Evolutionary conservation across 73 alveolate species (phyloP).

Genomic region (Tetrahymena elliotti): DNA sequence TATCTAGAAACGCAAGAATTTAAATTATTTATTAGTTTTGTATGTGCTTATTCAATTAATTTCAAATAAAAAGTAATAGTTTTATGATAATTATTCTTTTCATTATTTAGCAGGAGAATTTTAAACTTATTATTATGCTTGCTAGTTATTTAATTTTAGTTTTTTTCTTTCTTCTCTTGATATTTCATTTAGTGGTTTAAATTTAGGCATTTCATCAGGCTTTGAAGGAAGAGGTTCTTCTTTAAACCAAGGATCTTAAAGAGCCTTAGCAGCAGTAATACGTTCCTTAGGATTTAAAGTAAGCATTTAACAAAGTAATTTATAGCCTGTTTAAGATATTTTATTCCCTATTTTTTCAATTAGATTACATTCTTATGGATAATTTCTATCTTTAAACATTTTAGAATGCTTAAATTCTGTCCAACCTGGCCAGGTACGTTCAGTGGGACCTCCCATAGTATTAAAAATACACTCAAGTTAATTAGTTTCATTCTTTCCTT

Average conservation of each 20-base stretch:
- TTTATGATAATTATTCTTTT: background rate
- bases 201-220: constrained; percentile 7
- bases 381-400: background rate
- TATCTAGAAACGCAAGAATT: too few species aligned
- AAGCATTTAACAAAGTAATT: constrained; percentile 3
- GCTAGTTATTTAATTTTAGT: background rate
- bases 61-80: background rate
- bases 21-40: too few species aligned
- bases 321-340: background rate
- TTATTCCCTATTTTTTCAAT: background rate
- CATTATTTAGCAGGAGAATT: background rate
- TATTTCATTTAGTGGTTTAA: constrained; percentile 16
- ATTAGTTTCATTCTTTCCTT: constrained; percentile 7
- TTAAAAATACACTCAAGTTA: constrained; percentile 60
- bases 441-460: constrained; percentile 90
- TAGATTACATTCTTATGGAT: background rate
- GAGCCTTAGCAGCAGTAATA: constrained; percentile 54
- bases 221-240: constrained; percentile 11
- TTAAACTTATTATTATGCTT: background rate
- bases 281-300: constrained; percentile 36
- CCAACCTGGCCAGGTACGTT: constrained; percentile 81
- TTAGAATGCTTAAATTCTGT: background rate
- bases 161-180: constrained; percentile 35
- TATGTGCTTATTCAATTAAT: too few species aligned
- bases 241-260: constrained; percentile 50